These are phyloP conservation scores for Calycina marina DNA, from an alignment of 2,329 filamentous ascomycete species.

Conservation along the genomic window DNA sequence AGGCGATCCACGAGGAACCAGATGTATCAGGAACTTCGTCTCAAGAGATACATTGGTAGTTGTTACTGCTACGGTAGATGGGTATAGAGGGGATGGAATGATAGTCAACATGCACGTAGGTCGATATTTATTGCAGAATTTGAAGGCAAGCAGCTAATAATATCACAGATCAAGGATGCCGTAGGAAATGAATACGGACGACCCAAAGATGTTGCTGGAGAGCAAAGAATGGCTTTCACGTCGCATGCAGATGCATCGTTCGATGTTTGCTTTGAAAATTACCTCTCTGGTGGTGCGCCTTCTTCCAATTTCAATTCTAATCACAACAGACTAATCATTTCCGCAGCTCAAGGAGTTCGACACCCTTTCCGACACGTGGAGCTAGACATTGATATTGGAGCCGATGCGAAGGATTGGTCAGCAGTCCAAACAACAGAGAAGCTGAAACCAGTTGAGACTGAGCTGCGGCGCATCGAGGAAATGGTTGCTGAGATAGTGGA, in stretches of 20 bases:
- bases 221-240: conserved; percentile 76
- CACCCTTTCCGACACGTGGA: conserved; percentile 47
- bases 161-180: conserved; percentile 78
- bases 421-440: conserved; percentile 94
- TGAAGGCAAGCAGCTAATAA: conserved; percentile 4
- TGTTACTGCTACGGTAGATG: conserved; percentile 78
- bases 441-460: conserved; percentile 91
- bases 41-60: conserved; percentile 84
- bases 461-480: conserved; percentile 86
- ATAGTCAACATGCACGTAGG: conserved; percentile 83
- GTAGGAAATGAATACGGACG: conserved; percentile 92
- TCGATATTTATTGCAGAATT: conserved; percentile 16
- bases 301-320: background rate
- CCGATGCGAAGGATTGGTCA: conserved; percentile 81
- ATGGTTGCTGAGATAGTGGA: conserved; percentile 73
- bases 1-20: conserved; percentile 53
- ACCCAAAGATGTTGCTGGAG: conserved; percentile 79
- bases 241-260: conserved; percentile 84
- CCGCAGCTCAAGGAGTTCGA: conserved; percentile 10
- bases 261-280: conserved; percentile 92
- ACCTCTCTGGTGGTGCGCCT: conserved; percentile 52
- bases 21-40: conserved; percentile 96
- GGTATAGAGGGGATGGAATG: conserved; percentile 84
- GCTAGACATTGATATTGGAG: conserved; percentile 24
- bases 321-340: conserved; percentile 2